These are phyloP conservation scores for Naganishia cerealis DNA, from an alignment of 1,284 basidiomycete genomes.

Conservation along the genomic window DNA sequence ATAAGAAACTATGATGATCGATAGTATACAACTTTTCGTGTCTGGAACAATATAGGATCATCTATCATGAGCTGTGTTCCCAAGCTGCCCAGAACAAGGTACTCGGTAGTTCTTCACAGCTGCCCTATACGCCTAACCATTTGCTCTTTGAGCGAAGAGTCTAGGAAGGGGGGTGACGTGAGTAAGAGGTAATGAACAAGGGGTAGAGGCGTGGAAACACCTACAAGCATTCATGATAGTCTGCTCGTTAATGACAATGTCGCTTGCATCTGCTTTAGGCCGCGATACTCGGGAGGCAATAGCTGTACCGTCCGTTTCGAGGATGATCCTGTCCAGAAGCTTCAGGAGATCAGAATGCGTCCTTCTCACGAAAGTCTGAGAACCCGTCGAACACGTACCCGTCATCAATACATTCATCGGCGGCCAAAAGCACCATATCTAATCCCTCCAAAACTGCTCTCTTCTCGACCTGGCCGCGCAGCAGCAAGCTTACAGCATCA, in stretches of 20 bases:
- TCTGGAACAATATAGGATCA: not conserved
- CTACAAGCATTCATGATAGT: slow-evolving; percentile 79
- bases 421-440: slow-evolving; percentile 84
- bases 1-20: not conserved
- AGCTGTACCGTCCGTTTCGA: slow-evolving; percentile 92
- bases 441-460: slow-evolving; percentile 90
- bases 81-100: not conserved
- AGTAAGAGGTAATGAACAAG: not conserved
- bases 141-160: slow-evolving; percentile 83
- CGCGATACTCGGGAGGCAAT: slow-evolving; percentile 93
- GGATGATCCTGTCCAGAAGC: slow-evolving; percentile 71
- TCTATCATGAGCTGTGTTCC: not conserved
- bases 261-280: slow-evolving; percentile 86
- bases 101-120: slow-evolving; percentile 49
- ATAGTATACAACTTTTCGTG: slow-evolving; percentile 23
- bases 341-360: slow-evolving; percentile 9
- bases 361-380: not conserved
- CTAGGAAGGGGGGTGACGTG: slow-evolving; percentile 35
- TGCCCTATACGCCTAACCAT: slow-evolving; percentile 66
- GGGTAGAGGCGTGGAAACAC: slow-evolving; percentile 32
- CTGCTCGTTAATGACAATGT: slow-evolving; percentile 99
- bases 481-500: slow-evolving; percentile 79
- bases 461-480: slow-evolving; percentile 93
- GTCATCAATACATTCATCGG: slow-evolving; percentile 97
- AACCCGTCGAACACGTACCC: slow-evolving; percentile 66